A percentile compares a stretch with the other conserved stretches of the same genome.
phyloP scores from a whole-genome alignment of 2,329 filamentous ascomycete species.

The Alternaria hordeiaustralica region DNA sequence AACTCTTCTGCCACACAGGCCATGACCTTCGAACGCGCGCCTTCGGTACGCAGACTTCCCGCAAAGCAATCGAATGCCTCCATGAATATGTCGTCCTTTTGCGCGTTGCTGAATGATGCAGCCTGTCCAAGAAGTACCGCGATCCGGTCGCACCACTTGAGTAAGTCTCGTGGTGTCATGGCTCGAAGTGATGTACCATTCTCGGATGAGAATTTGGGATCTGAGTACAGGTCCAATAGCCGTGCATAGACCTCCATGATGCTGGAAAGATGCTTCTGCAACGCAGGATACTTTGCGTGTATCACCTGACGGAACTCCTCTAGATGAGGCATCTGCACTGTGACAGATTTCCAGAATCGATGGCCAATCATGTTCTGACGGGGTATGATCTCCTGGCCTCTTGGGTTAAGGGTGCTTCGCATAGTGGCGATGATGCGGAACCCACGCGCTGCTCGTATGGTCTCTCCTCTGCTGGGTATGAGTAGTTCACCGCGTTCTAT shows the following conservation, averaged over 20 bases:
- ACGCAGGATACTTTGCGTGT: conserved; percentile 69
- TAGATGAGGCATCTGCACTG: conserved; percentile 68
- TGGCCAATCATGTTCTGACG: conserved; percentile 75
- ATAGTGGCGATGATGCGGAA: conserved; percentile 95
- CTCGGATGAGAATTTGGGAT: conserved; percentile 56
- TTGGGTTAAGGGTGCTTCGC: conserved; percentile 69
- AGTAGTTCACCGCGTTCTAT: conserved; percentile 91
- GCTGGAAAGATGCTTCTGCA: conserved; percentile 63
- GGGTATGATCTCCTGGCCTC: conserved; percentile 74
- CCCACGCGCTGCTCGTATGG: conserved; percentile 78
- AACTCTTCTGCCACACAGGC: conserved; percentile 82
- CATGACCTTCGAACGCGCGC: conserved; percentile 66
- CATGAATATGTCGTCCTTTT: conserved; percentile 87
- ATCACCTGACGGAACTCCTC: conserved; percentile 79
- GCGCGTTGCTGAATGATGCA: conserved; percentile 69
- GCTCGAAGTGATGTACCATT: conserved; percentile 65
- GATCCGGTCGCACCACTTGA: conserved; percentile 89
- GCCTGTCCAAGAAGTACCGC: conserved; percentile 67
- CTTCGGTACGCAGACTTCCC: conserved; percentile 74
- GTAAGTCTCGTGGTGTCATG: conserved; percentile 75
- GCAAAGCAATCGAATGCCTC: conserved; percentile 94
- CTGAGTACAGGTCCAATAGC: conserved; percentile 49
- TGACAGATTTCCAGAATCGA: conserved; percentile 84
- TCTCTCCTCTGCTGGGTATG: conserved; percentile 87
- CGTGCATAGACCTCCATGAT: conserved; percentile 65